Evolutionary conservation across 805 yeast genomes (phyloP), one percentile per base, ranked within the genome.

Genomic region (Blastobotrys chiropterorum): DNA sequence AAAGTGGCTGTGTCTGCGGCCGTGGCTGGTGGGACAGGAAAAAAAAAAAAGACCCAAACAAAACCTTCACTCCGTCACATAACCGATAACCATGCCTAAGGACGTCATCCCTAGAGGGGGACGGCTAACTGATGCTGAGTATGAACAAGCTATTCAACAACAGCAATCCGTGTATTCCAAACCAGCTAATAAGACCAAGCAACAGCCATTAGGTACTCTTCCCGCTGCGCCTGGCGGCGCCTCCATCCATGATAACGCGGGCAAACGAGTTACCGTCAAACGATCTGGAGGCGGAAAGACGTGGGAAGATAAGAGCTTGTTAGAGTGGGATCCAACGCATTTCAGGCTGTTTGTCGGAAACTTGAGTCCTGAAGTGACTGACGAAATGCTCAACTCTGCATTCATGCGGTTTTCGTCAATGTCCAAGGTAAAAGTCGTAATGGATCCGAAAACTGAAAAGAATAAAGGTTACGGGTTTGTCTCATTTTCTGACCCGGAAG

Each of bases 281-380:
- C 63, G 82, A 44, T 52, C 63, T 2, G 78, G 68, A 2, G 81
- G 81, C 1, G 78, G 78, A 5, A 65, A 71, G 53, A 65, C 62
- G 15, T 78, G 82, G 82, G 70, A 72, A 38, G 82, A 78, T 53
- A 53, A 67, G 3, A 57, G 77, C 2, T 63, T 78, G 17, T 65
- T 72, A 3, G 85, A 79, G 43, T 85, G 89, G 89, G 78, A 85
- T 60, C 87, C 90, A 0, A 68, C 72, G 15, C 89, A 85, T 57
- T 86, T 82, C 67, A 69, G 88, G 30, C 68, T 86, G 17, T 86
- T 86, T 67, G 86, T 86, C 5, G 95, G 94, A 0, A 85, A 86
- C 59, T 65, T 86, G 31, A 86, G 88, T 0, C 71, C 74, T 2
- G 90, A 85, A 59, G 90, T 80, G 2, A 77, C 74, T 20, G 86